phyloP scores from a whole-genome alignment of 2,329 filamentous ascomycete species.

The Fusarium tanahbumbuense region DNA sequence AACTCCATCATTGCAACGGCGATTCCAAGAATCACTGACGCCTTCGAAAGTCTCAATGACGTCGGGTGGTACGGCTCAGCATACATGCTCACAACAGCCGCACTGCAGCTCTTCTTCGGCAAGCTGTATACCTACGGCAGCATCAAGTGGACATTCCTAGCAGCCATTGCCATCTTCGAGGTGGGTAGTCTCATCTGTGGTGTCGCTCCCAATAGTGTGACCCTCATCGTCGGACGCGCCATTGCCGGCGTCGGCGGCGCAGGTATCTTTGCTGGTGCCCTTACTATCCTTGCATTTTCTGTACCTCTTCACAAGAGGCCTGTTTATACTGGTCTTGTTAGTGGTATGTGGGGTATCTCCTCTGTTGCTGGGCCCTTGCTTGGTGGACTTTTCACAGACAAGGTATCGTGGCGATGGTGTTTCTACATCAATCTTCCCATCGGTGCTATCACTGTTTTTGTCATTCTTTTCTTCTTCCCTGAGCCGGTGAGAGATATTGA shows the following conservation, averaged over 20 bases:
- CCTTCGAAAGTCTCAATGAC: conserved; percentile 58
- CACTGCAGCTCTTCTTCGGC: conserved; percentile 55
- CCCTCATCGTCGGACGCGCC: conserved; percentile 53
- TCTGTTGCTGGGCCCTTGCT: conserved; percentile 51
- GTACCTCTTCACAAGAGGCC: conserved; percentile 51
- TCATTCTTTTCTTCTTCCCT: conserved; percentile 48
- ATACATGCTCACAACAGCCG: conserved; percentile 56
- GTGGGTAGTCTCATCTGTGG: conserved; percentile 57
- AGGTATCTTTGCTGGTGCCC: conserved; percentile 59
- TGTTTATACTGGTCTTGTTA: conserved; percentile 52
- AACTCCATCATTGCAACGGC: conserved; percentile 58
- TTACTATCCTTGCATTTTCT: conserved; percentile 56
- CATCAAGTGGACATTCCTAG: conserved; percentile 56
- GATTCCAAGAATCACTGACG: conserved; percentile 57
- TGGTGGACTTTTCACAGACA: conserved; percentile 52
- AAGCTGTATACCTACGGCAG: conserved; percentile 60
- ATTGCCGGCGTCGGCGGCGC: conserved; percentile 56
- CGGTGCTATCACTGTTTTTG: conserved; percentile 49
- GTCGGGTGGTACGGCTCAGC: conserved; percentile 63
- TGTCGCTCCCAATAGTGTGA: conserved; percentile 47
- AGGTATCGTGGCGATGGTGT: conserved; percentile 55
- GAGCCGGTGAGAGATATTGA: conserved; percentile 43
- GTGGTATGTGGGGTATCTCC: conserved; percentile 61
- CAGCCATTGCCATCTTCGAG: conserved; percentile 56
- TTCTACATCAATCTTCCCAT: conserved; percentile 57